Evolutionary conservation across 192 early-diverging fungal species (phyloP).

Genomic region (Backusella australiensis): DNA sequence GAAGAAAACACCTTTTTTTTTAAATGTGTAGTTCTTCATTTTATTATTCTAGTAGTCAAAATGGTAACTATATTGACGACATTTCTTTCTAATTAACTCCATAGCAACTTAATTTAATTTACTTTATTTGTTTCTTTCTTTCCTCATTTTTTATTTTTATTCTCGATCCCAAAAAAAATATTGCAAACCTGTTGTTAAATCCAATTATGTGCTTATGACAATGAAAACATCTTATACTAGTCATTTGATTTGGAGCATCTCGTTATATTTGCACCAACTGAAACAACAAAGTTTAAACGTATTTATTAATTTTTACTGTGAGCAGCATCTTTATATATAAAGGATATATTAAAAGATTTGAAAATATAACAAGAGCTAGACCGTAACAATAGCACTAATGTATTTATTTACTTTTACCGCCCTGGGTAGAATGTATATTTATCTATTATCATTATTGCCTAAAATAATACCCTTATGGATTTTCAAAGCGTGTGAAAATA

Average conservation of each 20-base stretch:
- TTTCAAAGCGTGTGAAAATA: not conserved
- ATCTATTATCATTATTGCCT: not conserved
- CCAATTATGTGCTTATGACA: not conserved
- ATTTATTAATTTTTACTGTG: not conserved
- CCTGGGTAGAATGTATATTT: not conserved
- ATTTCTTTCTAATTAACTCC: not conserved
- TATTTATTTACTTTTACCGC: not conserved
- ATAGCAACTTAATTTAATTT: not conserved
- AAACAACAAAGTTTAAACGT: not conserved
- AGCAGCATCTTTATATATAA: not conserved
- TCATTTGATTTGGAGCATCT: not conserved
- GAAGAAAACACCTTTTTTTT: not conserved
- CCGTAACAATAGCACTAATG: not conserved
- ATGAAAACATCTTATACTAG: not conserved
- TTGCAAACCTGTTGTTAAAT: not conserved
- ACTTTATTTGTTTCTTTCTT: not conserved
- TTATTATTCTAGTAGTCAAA: not conserved
- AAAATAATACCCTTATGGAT: not conserved
- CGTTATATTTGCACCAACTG: not conserved
- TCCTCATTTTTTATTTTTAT: not conserved
- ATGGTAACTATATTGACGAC: not conserved
- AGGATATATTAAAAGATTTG: not conserved
- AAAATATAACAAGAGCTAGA: not conserved
- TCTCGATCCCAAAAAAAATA: not conserved
- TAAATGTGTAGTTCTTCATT: not conserved